phyloP scores from a whole-genome alignment of 1,139 yeast species.

The Lodderomyces theae region DNA sequence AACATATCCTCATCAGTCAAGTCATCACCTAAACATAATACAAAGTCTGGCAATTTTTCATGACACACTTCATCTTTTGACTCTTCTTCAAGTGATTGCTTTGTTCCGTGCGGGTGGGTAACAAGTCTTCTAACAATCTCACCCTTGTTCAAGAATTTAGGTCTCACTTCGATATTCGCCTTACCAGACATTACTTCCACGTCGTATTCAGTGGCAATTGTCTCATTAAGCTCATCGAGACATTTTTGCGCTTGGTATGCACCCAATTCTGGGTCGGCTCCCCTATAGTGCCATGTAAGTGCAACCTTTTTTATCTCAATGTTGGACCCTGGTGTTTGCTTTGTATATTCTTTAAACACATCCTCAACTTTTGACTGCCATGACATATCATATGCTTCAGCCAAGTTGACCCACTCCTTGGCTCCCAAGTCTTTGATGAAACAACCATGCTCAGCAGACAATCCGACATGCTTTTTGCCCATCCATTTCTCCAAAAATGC shows the following conservation, averaged over 20 bases:
- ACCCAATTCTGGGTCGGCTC: constrained; percentile 92
- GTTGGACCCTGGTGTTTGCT: constrained; percentile 84
- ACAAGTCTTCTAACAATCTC: constrained; percentile 86
- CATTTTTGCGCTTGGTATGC: constrained; percentile 78
- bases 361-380: constrained; percentile 86
- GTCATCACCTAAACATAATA: constrained; percentile 92
- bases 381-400: constrained; percentile 82
- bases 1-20: constrained; percentile 98
- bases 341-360: constrained; percentile 72
- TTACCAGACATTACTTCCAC: constrained; percentile 93
- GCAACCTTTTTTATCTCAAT: constrained; percentile 92
- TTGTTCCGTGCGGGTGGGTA: constrained; percentile 54
- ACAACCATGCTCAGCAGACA: constrained; percentile 97
- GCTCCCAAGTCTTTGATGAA: constrained; percentile 72
- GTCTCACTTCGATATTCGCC: constrained; percentile 95
- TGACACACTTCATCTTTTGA: constrained; percentile 3
- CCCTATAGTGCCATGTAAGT: constrained; percentile 95
- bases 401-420: constrained; percentile 75
- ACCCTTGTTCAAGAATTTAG: constrained; percentile 91
- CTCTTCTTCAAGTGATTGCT: constrained; percentile 26
- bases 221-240: constrained; percentile 57
- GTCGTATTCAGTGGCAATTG: constrained; percentile 67
- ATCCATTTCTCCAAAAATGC: constrained; percentile 86
- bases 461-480: constrained; percentile 69
- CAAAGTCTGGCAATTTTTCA: constrained; percentile 66